These are phyloP conservation scores for Nepenthes alata DNA, from an alignment of 179 eudicot species.

Conservation along the genomic window DNA sequence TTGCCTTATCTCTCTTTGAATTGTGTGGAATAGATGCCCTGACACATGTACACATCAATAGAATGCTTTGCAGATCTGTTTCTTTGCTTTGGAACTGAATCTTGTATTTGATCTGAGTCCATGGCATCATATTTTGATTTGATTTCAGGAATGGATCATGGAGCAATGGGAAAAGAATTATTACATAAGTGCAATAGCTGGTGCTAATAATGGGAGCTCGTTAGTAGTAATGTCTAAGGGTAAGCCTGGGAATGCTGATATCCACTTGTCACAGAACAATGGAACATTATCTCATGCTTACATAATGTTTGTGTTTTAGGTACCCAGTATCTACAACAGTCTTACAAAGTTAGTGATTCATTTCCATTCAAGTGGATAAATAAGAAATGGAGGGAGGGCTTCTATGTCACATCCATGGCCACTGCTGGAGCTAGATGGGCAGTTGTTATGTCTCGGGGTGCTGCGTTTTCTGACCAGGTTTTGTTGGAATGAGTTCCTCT, in stretches of 20 bases:
- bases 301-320: background rate
- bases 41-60: background rate
- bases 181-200: conserved; percentile 44
- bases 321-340: conserved; percentile 6
- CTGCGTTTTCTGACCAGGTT: conserved; percentile 25
- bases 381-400: conserved; percentile 16
- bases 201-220: conserved; percentile 38
- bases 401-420: conserved; percentile 25
- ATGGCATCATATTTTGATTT: background rate
- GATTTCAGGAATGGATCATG: conserved; percentile 49
- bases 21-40: background rate
- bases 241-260: conserved; percentile 2
- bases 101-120: background rate
- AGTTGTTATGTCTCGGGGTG: conserved; percentile 24
- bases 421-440: conserved; percentile 27
- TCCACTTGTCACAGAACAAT: background rate
- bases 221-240: conserved; percentile 57
- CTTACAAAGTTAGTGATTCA: conserved; percentile 14
- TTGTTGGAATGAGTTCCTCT: background rate
- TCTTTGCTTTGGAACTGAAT: too few species aligned
- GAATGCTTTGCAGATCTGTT: too few species aligned
- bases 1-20: background rate
- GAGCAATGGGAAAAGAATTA: conserved; percentile 56
- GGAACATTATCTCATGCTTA: background rate
- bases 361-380: conserved; percentile 15